Evolutionary conservation across 2,329 filamentous ascomycete genomes (phyloP), one percentile per base, ranked within the genome.

Genomic region (Bipolaris cookei): DNA sequence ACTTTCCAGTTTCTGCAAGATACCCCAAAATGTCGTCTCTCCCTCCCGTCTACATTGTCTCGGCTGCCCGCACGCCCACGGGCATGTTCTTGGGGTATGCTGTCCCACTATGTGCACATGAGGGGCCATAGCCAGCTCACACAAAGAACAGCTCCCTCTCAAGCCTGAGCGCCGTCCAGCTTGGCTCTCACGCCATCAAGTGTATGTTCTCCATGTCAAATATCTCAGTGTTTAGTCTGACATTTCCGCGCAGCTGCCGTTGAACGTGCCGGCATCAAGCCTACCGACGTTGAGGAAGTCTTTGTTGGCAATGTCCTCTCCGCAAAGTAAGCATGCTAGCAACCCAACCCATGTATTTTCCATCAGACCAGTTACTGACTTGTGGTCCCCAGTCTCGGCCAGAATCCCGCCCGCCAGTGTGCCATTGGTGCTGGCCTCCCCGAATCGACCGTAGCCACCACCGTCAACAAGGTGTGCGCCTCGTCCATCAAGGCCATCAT

Each of bases 381-480:
- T 30, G 28, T 30, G 28, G 28, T 1, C n/a, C 11, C 7, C 47
- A 97, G 93, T 78, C 86, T 98, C 69, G 95, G 95, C 64, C 95
- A 99, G 81, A 96, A 96, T 76, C 95, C 96, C 66, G 93, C 95
- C 68, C 89, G 95, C 73, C 95, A 99, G 82, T 96, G 91, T 79
- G 92, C 93, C 70, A 86, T 99, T 73, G 87, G 88, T 70, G 95
- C 92, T 72, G 95, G 95, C 62, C 90, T 99, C 64, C 81, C 87
- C 52, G 84, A 96, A 63, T 84, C 85, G 52, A 90, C 90, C 64
- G 86, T 96, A 68, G 90, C 89, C 80, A 99, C 95, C 43, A 96
- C 93, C 50, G 87, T 99, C 75, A 99, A 99, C 89, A 99, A 99
- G 84, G 95, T 99, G 76, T 99, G 95, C 85, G 95, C 95, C 64